These are phyloP conservation scores for Vitis hybrid DNA, from an alignment of 177 flowering plant species.

Conservation along the genomic window DNA sequence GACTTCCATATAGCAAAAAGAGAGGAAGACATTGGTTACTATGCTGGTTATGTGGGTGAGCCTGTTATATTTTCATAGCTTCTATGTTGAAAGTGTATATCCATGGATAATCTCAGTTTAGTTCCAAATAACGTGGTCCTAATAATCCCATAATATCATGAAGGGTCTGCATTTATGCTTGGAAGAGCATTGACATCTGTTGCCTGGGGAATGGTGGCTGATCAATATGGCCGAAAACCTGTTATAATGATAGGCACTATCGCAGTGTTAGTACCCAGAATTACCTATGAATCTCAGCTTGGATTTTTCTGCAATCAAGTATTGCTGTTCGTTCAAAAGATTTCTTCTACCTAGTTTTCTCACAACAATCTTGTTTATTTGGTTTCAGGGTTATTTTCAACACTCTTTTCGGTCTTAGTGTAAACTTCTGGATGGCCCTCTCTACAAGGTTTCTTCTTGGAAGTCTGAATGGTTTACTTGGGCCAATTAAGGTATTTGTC, in stretches of 20 bases:
- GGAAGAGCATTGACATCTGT: constrained; percentile 72
- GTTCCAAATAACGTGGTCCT: background rate
- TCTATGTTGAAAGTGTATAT: background rate
- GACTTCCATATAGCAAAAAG: constrained; percentile 12
- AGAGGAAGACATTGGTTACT: constrained; percentile 40
- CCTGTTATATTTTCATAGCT: background rate
- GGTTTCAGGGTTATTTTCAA: constrained; percentile 56
- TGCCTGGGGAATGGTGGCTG: constrained; percentile 67
- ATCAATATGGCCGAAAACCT: constrained; percentile 71
- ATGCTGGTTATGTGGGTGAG: constrained; percentile 70
- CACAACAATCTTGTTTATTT: background rate
- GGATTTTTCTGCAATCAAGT: background rate
- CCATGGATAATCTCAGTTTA: background rate
- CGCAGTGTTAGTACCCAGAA: constrained; percentile 43
- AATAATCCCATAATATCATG: constrained; percentile 2
- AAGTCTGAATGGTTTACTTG: constrained; percentile 49
- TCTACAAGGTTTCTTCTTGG: constrained; percentile 65
- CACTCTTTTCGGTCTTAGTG: constrained; percentile 64
- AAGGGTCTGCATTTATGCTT: constrained; percentile 63
- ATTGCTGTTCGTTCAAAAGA: background rate
- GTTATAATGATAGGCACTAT: constrained; percentile 49
- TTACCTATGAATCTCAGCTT: background rate
- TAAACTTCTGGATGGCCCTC: constrained; percentile 68
- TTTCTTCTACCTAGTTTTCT: background rate
- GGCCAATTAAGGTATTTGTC: constrained; percentile 47